Evolutionary conservation across 169 alveolate species (phyloP).

Genomic region (Theileria parva): DNA sequence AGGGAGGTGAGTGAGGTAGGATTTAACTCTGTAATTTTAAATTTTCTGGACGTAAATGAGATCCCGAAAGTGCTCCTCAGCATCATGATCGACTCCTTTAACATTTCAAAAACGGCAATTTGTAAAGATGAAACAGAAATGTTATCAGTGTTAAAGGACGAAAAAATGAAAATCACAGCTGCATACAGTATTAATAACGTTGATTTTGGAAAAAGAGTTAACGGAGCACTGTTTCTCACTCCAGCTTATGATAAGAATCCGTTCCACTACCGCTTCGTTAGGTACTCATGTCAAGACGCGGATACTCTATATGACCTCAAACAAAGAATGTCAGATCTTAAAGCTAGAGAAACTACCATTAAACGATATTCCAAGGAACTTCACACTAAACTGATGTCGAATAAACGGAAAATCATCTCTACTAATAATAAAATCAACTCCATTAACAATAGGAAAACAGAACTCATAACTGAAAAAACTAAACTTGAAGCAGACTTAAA

Average conservation of each 20-base stretch:
- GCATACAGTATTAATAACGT: conserved; percentile 38
- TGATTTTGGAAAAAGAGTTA: conserved; percentile 45
- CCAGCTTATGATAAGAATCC: conserved; percentile 61
- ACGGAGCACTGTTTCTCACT: conserved; percentile 41
- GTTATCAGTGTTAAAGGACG: conserved; percentile 26
- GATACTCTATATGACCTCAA: conserved; percentile 24
- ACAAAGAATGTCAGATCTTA: conserved; percentile 28
- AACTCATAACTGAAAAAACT: conserved; percentile 31
- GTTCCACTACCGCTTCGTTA: conserved; percentile 31
- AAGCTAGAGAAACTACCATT: conserved; percentile 28
- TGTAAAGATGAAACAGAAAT: conserved; percentile 45
- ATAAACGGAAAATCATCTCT: neutral
- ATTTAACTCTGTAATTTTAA: conserved; percentile 12
- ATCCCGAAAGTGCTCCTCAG: conserved; percentile 38
- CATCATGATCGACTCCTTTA: conserved; percentile 30
- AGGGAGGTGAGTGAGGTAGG: neutral
- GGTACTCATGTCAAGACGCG: neutral
- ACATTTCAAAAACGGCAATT: conserved; percentile 31
- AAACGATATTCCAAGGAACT: conserved; percentile 25
- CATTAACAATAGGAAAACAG: conserved; percentile 20
- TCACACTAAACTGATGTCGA: neutral
- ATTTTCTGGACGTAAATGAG: conserved; percentile 38
- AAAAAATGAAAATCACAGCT: conserved; percentile 5
- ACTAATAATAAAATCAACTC: conserved; percentile 11
- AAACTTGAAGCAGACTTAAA: conserved; percentile 53